Base-by-base conservation (phyloP, 768 basidiomycete species). In the Amanita exitialis region DNA sequence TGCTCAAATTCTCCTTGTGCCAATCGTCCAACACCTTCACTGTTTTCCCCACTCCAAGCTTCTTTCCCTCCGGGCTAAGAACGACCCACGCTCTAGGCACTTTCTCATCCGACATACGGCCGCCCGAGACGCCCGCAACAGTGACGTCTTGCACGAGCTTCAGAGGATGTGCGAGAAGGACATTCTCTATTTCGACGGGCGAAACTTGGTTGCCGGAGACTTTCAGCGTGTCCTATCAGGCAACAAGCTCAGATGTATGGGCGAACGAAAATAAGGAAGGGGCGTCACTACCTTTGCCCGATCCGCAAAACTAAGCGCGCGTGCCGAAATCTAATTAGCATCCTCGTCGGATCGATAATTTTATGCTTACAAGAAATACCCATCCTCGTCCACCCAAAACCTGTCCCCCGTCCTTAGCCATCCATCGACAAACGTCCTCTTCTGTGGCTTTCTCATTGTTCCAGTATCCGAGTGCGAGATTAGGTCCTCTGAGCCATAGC, bases 11-110 rank as follows among this genome's bases (percentile, higher is more conserved):
- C 63, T 75, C 69, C 53, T 74, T 69, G 37, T 77, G 69, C 86
- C 86, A 90, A 10, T 55, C 64, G 20, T 85, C 75, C 3, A 91
- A 66, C 49, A 67, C 72, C 44, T 66, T 63, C 3, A 75, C 58
- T 4, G 73, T 74, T 35, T 59, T 63, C 2, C 58, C 57, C 1
- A 62, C 61, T 8, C 83, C 82, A 6, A 70, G 58, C 36, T 65
- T 68, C 58, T 71, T 73, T 7, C 89, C 88, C 1, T 61, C 59
- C 0, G 66, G 55, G 52, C 79, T 84, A 5, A 90, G 65, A 0
- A 89, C 84, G 36, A 90, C 59, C 88, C 88, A 90, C 2, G 89
- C 89, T 1, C 81, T 77, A 0, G 88, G 87, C 1, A 83, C 72
- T 57, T 80, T 80, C 66, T 90, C 88, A 59, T 88, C 84, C 0